Conservation (phyloP, 192 early-diverging fungal genomes). For the Thamnidium elegans region DNA sequence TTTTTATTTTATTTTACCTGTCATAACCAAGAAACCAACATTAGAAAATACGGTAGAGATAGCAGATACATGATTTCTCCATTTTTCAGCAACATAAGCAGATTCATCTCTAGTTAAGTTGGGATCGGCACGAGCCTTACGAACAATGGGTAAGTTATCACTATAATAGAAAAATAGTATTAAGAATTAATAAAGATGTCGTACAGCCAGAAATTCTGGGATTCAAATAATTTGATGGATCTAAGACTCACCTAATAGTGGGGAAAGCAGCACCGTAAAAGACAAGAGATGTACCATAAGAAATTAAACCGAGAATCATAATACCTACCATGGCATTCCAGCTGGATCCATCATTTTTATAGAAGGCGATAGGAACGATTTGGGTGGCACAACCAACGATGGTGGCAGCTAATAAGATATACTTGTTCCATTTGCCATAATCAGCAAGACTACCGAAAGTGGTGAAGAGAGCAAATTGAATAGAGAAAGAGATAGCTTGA, state of each 20-base stretch:
- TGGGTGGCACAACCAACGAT: conserved; percentile 29
- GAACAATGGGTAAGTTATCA: conserved; percentile 36
- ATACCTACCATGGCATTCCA: no score
- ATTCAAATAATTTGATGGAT: not conserved
- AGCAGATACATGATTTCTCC: conserved; percentile 38
- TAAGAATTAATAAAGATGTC: not conserved
- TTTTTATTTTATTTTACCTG: no score
- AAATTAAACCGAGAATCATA: no score
- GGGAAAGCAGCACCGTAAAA: conserved; percentile 42
- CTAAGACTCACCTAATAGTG: conserved; percentile 18
- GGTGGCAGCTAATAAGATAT: conserved; percentile 31
- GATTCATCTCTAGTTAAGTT: conserved; percentile 24
- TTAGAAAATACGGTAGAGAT: conserved; percentile 38
- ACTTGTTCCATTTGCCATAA: conserved; percentile 31
- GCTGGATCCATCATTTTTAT: no score
- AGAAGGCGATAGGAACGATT: conserved; percentile 26
- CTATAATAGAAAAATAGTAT: not conserved
- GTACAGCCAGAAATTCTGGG: no score
- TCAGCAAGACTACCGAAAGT: conserved; percentile 37
- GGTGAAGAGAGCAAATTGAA: conserved; percentile 35
- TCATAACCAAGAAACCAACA: conserved; percentile 30
- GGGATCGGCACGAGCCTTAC: conserved; percentile 30
- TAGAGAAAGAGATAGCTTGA: conserved; percentile 38
- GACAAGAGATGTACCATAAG: conserved; percentile 36
- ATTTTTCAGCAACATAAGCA: conserved; percentile 24